Conservation (phyloP, 1,139 yeast species). For the Magnusiomyces fungicola region DNA sequence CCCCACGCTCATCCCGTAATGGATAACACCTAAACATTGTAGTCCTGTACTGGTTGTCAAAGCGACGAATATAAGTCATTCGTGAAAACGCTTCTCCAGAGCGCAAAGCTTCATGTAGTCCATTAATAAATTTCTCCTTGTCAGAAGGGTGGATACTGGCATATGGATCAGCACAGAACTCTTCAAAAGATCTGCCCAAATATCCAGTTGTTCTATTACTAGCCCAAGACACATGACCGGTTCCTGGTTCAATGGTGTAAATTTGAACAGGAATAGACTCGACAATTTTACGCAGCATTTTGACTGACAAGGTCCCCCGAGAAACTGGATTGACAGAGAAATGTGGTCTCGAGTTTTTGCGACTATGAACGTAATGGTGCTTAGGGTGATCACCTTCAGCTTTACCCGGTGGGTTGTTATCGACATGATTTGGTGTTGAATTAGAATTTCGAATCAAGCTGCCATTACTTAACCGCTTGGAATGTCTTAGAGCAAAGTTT, state of each 20-base stretch:
- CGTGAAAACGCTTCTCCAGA: conserved; percentile 29
- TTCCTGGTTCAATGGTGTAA: conserved; percentile 29
- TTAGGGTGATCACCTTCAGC: too few relatives aligned
- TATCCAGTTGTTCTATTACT: conserved; percentile 31
- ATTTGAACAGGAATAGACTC: conserved; percentile 35
- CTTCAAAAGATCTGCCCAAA: conserved; percentile 30
- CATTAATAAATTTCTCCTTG: conserved; percentile 20
- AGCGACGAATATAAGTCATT: conserved; percentile 29
- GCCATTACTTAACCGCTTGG: too few relatives aligned
- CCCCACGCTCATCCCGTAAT: conserved; percentile 29
- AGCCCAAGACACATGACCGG: conserved; percentile 32
- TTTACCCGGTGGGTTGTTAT: too few relatives aligned
- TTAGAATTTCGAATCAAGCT: too few relatives aligned
- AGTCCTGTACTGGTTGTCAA: conserved; percentile 30
- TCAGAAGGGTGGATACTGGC: conserved; percentile 30
- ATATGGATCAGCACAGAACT: conserved; percentile 24
- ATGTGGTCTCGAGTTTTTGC: background rate
- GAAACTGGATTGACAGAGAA: background rate
- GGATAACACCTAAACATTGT: conserved; percentile 32
- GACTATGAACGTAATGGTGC: too few relatives aligned
- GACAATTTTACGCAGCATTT: conserved; percentile 28
- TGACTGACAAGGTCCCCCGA: conserved; percentile 20
- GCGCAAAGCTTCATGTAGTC: conserved; percentile 27
- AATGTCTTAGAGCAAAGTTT: too few relatives aligned
- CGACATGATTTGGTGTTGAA: too few relatives aligned